A percentile compares a stretch with the other conserved stretches of the same genome.
Evolutionary conservation across 306 rosid species (phyloP).

Genomic region (Leucaena leucocephala): DNA sequence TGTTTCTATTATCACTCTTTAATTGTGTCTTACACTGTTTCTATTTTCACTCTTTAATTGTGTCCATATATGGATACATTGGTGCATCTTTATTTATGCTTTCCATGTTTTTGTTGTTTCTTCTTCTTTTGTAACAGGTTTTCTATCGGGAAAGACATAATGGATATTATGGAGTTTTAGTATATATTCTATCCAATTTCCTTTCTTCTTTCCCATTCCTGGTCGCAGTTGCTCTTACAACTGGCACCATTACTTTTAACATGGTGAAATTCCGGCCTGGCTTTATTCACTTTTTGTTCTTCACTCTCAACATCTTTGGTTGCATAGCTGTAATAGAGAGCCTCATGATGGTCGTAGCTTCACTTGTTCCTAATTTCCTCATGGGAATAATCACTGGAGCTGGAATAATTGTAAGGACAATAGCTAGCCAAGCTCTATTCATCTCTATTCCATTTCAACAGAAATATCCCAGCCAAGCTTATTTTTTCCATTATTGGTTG

Average conservation of each 20-base stretch:
- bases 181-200: constrained; percentile 77
- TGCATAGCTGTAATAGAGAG: constrained; percentile 89
- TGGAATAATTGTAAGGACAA: constrained; percentile 81
- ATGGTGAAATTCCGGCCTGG: constrained; percentile 83
- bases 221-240: constrained; percentile 64
- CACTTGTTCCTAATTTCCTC: constrained; percentile 94
- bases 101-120: background rate
- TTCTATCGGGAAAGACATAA: constrained; percentile 81
- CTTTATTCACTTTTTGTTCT: constrained; percentile 63
- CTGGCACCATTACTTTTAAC: constrained; percentile 74
- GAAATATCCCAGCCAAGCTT: background rate
- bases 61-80: background rate
- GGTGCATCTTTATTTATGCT: constrained; percentile 15
- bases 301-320: constrained; percentile 68
- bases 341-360: constrained; percentile 98
- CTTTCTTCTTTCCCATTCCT: constrained; percentile 93
- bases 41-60: constrained; percentile 1
- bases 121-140: constrained; percentile 54
- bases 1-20: constrained; percentile 10
- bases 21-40: background rate
- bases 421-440: background rate
- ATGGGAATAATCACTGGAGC: constrained; percentile 97
- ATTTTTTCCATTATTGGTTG: constrained; percentile 31
- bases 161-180: constrained; percentile 92
- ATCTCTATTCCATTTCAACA: background rate